Percentiles rank a stretch among this genome's conserved stretches.
Conservation (phyloP, 1,284 basidiomycete genomes). For the Ustilago hordei region DNA sequence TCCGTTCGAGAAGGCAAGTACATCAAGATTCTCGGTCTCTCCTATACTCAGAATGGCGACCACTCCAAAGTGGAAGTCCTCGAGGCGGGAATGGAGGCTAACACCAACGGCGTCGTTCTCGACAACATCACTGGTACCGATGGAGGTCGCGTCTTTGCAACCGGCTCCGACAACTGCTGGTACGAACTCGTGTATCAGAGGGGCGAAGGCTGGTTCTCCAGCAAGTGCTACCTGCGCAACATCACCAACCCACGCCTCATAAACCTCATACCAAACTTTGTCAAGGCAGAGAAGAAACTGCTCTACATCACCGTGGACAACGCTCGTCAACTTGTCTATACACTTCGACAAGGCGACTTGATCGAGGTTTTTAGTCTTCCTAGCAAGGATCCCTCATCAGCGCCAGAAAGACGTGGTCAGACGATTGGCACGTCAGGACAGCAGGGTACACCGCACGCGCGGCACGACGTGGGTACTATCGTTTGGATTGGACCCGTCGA, state of each 20-base stretch:
- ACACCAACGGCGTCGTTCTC: constrained; percentile 81
- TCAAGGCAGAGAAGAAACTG: constrained; percentile 74
- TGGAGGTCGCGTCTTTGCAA: constrained; percentile 89
- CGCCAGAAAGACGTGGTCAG: constrained; percentile 59
- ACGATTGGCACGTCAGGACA: constrained; percentile 63
- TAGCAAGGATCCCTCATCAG: constrained; percentile 52
- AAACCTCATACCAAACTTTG: constrained; percentile 66
- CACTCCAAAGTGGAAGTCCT: constrained; percentile 81
- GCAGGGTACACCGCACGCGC: constrained; percentile 61
- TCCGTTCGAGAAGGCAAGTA: constrained; percentile 74
- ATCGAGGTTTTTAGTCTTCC: constrained; percentile 66
- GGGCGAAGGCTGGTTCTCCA: constrained; percentile 92
- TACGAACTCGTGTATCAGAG: constrained; percentile 95
- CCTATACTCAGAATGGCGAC: constrained; percentile 70
- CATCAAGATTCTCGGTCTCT: constrained; percentile 85
- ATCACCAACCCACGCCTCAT: constrained; percentile 72
- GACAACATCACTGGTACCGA: constrained; percentile 81
- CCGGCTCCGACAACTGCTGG: constrained; percentile 85
- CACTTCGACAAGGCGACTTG: constrained; percentile 59
- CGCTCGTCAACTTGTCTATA: constrained; percentile 61
- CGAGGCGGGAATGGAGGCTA: constrained; percentile 85
- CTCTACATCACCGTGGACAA: constrained; percentile 60
- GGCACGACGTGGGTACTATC: constrained; percentile 59
- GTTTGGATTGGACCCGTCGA: constrained; percentile 61
- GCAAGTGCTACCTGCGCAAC: constrained; percentile 80